Percentiles rank a stretch among this genome's conserved stretches.
Evolutionary conservation across 2,329 filamentous ascomycete genomes (phyloP).

Genomic region (Calycina herbarum): DNA sequence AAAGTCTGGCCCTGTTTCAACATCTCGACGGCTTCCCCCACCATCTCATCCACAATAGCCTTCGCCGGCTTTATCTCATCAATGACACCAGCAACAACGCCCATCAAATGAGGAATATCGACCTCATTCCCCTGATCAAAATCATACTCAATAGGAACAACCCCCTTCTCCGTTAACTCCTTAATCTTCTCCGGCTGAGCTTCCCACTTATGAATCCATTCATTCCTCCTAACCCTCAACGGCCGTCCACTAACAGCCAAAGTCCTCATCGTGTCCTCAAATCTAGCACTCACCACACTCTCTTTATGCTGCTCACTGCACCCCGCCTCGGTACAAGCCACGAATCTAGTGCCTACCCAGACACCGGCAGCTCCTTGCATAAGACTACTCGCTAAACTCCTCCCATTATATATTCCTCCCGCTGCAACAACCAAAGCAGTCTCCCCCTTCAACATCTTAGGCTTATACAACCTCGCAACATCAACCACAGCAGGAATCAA

Average conservation of each 20-base stretch:
- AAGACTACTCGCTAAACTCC: slow-evolving; percentile 75
- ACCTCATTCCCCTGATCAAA: slow-evolving; percentile 79
- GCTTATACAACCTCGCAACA: slow-evolving; percentile 61
- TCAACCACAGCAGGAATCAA: slow-evolving; percentile 86
- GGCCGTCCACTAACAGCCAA: slow-evolving; percentile 81
- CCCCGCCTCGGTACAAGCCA: slow-evolving; percentile 77
- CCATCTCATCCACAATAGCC: slow-evolving; percentile 90
- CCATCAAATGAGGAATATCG: slow-evolving; percentile 89
- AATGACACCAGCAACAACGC: slow-evolving; percentile 83
- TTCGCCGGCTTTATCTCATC: slow-evolving; percentile 75
- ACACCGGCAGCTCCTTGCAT: slow-evolving; percentile 88
- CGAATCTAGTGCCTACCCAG: slow-evolving; percentile 94
- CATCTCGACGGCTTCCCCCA: slow-evolving; percentile 69
- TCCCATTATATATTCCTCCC: slow-evolving; percentile 81
- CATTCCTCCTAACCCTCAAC: slow-evolving; percentile 76
- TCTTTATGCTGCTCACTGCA: slow-evolving; percentile 82
- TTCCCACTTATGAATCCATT: slow-evolving; percentile 84
- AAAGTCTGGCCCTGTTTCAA: slow-evolving; percentile 63
- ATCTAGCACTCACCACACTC: slow-evolving; percentile 75
- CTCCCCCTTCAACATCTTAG: slow-evolving; percentile 65
- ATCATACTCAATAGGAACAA: slow-evolving; percentile 81
- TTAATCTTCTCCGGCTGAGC: slow-evolving; percentile 70
- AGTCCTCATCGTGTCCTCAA: slow-evolving; percentile 79
- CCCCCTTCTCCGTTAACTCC: slow-evolving; percentile 70
- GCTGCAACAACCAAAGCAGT: slow-evolving; percentile 83